Evolutionary conservation across 495 filamentous ascomycete species (phyloP).

Genomic region (Venustampulla echinocandica): DNA sequence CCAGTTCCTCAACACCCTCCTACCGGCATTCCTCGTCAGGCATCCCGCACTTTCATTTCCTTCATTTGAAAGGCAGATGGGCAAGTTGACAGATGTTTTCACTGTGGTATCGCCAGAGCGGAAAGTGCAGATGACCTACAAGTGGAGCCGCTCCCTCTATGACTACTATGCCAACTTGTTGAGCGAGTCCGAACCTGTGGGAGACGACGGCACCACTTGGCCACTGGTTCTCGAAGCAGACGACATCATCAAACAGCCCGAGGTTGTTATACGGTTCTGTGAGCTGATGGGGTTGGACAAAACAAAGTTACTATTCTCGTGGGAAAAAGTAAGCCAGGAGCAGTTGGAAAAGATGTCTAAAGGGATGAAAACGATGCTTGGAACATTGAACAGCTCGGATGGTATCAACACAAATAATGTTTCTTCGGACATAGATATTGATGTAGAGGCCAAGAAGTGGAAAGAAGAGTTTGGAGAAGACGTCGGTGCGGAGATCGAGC

Average conservation of each 20-base stretch:
- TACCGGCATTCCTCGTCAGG: slow-evolving; percentile 34
- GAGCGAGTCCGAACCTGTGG: neutral
- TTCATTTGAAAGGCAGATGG: slow-evolving; percentile 1
- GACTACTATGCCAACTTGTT: neutral
- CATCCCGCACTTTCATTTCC: slow-evolving; percentile 33
- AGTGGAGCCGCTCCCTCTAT: neutral
- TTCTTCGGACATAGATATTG: slow-evolving; percentile 25
- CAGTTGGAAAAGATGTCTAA: neutral
- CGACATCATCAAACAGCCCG: slow-evolving; percentile 33
- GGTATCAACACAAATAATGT: slow-evolving; percentile 33
- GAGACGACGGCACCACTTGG: neutral
- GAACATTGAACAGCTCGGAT: slow-evolving; percentile 27
- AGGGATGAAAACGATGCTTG: slow-evolving; percentile 20
- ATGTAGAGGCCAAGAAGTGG: slow-evolving; percentile 36
- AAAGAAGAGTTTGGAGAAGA: slow-evolving; percentile 38
- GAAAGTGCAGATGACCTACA: neutral
- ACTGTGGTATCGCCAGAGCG: neutral
- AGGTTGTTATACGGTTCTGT: slow-evolving; percentile 27
- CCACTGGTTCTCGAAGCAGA: slow-evolving; percentile 38
- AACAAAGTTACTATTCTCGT: slow-evolving; percentile 29
- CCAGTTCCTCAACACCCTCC: slow-evolving; percentile 29
- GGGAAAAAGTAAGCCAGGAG: slow-evolving; percentile 25
- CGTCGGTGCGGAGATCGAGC: slow-evolving; percentile 26
- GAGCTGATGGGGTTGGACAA: slow-evolving; percentile 30
- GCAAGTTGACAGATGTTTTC: neutral